phyloP scores from a whole-genome alignment of 805 yeast species.

The Nakazawaea ernobii region DNA sequence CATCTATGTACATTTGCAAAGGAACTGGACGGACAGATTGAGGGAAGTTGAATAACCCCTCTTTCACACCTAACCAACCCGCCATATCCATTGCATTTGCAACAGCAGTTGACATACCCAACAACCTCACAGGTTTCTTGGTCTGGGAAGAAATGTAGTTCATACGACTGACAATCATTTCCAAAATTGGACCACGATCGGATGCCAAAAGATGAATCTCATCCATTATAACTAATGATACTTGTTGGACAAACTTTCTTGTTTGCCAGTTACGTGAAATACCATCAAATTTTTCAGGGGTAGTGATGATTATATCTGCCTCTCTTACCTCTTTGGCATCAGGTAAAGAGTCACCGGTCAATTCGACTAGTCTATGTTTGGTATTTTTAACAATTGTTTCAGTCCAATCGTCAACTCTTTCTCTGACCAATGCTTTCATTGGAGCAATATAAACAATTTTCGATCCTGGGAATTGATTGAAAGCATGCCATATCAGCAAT shows the following conservation, averaged over 20 bases:
- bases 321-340: constrained; percentile 58
- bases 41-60: constrained; percentile 76
- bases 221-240: constrained; percentile 77
- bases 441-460: constrained; percentile 86
- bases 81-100: constrained; percentile 85
- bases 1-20: constrained; percentile 80
- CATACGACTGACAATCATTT: constrained; percentile 87
- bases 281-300: constrained; percentile 87
- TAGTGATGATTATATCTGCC: constrained; percentile 74
- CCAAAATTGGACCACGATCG: constrained; percentile 82
- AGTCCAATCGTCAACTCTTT: constrained; percentile 79
- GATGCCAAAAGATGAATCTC: constrained; percentile 80
- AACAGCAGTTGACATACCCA: constrained; percentile 83
- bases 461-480: constrained; percentile 70
- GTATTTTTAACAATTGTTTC: constrained; percentile 43
- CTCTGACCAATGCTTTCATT: constrained; percentile 82
- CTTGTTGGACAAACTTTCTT: constrained; percentile 66
- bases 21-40: constrained; percentile 84
- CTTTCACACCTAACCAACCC: constrained; percentile 71
- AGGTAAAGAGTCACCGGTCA: constrained; percentile 81
- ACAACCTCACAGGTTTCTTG: constrained; percentile 51
- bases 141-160: constrained; percentile 62
- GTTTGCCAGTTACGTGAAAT: constrained; percentile 83
- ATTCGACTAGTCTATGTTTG: constrained; percentile 54
- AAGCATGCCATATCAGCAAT: constrained; percentile 95